Percentiles rank a stretch among this genome's conserved stretches.
Conservation (phyloP, 2,329 filamentous ascomycete genomes). For the Dissoconium aciculare region DNA sequence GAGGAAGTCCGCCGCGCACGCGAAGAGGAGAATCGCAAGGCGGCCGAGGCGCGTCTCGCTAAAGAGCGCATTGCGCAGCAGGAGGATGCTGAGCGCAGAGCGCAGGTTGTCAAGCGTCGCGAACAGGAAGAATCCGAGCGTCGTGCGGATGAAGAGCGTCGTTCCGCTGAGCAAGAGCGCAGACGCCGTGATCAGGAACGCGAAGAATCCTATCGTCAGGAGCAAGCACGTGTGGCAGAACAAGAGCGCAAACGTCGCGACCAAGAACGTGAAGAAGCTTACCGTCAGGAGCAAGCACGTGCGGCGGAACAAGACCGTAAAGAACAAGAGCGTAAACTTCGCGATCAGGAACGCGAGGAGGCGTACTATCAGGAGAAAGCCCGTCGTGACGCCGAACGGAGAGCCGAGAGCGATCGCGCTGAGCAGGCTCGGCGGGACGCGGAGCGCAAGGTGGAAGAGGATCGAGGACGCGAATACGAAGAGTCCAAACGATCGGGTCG, state of each 20-base stretch:
- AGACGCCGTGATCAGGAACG: conserved; percentile 11
- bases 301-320: neutral
- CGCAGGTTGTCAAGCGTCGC: conserved; percentile 3
- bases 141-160: conserved; percentile 13
- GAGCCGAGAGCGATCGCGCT: too few species aligned
- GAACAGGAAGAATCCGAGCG: conserved; percentile 13
- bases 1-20: conserved; percentile 14
- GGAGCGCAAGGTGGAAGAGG: conserved; percentile 7
- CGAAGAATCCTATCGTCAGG: conserved; percentile 19
- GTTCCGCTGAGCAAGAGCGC: conserved; percentile 11
- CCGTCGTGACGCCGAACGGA: too few species aligned
- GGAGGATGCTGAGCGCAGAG: conserved; percentile 8
- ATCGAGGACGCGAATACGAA: conserved; percentile 6
- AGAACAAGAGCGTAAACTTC: too few species aligned
- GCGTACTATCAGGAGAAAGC: too few species aligned
- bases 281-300: conserved; percentile 1
- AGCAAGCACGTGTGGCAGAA: conserved; percentile 12
- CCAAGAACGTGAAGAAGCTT: neutral
- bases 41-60: conserved; percentile 10
- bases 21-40: conserved; percentile 17
- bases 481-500: conserved; percentile 9
- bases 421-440: conserved; percentile 10
- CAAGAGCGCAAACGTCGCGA: too few species aligned
- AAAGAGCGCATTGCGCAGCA: conserved; percentile 9
- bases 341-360: too few species aligned